Evolutionary conservation across 2,329 filamentous ascomycete species (phyloP), one percentile per base, ranked within the genome.

Genomic region (Metarhizium anisopliae): DNA sequence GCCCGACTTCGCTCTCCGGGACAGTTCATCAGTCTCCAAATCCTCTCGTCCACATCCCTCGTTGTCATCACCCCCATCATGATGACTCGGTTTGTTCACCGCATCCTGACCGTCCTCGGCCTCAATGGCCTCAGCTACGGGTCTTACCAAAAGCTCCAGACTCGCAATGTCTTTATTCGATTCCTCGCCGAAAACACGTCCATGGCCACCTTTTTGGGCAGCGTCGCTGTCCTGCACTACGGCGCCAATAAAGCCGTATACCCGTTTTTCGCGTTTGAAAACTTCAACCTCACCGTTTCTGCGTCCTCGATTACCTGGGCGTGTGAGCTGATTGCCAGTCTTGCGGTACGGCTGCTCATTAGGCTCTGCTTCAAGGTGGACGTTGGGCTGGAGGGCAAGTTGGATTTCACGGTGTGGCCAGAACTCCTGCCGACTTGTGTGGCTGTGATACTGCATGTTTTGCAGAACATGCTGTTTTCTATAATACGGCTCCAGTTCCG

Each of bases 401-500:
- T 81, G 58, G 84, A 87, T 68, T 71, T 87, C 61, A 79, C 78
- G 6, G 79, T 82, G 55, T 87, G 84, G 81, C 84, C 84, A 2
- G 84, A 87, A 72, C 68, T 87, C 63, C 68, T 87, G 63, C 84
- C 84, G 18, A 85, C 84, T 3, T 81, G 81, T 55, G 80, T 85
- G 20, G 82, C 81, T 25, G 84, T 86, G 25, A 83, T 82, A 72
- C 71, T 87, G 66, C 84, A 87, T 63, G 84, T 87, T 52, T 65
- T 87, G 68, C 84, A 87, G 70, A 87, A 87, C 67, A 87, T 87
- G 84, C 69, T 87, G 55, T 87, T 87, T 70, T 84, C 82, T 50
- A 87, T 87, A 63, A 80, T 86, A 40, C 77, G 84, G 59, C 70
- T 87, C 64, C 78, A 81, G 60, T 87, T 87, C 50, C 57, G 45